Evolutionary conservation across 306 rosid species (phyloP).

Genomic region (Alnus glutinosa): DNA sequence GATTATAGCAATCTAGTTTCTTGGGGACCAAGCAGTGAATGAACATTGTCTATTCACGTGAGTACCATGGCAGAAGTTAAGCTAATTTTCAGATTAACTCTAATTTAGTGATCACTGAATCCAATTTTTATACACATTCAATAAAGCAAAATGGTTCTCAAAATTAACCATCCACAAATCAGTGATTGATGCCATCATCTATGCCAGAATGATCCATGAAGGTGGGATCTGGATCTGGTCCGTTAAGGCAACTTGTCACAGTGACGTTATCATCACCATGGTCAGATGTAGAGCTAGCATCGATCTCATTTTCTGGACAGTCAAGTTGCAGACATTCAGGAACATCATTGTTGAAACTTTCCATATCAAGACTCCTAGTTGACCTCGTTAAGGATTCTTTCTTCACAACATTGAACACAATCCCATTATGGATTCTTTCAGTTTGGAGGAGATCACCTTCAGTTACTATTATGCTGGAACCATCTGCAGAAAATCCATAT

Average conservation of each 20-base stretch:
- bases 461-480: conserved; percentile 56
- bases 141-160: conserved; percentile 15
- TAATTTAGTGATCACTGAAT: neutral
- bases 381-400: conserved; percentile 64
- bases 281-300: conserved; percentile 69
- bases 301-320: conserved; percentile 62
- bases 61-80: too few species aligned
- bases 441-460: conserved; percentile 94
- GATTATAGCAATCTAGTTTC: neutral
- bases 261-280: conserved; percentile 42
- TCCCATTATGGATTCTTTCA: conserved; percentile 76
- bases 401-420: conserved; percentile 78
- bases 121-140: neutral
- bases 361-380: conserved; percentile 54
- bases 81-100: neutral
- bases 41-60: neutral
- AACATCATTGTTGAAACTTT: conserved; percentile 50
- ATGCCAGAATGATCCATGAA: conserved; percentile 28
- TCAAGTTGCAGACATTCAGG: conserved; percentile 70
- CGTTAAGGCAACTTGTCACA: conserved; percentile 5
- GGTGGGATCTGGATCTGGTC: conserved; percentile 12
- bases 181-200: conserved; percentile 29
- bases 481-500: conserved; percentile 44
- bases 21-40: neutral
- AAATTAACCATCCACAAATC: conserved; percentile 28